Conservation (phyloP, 2,329 filamentous ascomycete genomes). For the Trichoderma citrinoviride region DNA sequence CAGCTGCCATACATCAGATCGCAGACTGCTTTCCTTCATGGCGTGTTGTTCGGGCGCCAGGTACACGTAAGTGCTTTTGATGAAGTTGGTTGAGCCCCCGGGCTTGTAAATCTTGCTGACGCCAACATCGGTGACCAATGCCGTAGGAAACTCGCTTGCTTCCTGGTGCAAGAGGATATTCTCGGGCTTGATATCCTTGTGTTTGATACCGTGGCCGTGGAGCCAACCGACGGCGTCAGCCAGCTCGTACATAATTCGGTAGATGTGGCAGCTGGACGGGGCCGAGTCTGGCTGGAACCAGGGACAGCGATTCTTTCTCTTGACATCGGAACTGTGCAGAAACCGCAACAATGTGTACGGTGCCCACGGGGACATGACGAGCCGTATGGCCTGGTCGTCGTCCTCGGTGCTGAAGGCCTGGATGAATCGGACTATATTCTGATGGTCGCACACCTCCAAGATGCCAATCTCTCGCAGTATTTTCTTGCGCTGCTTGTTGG, state of each 20-base stretch:
- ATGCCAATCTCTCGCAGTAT: neutral
- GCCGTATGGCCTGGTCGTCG: neutral
- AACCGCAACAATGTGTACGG: neutral
- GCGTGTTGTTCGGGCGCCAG: slow-evolving; percentile 6
- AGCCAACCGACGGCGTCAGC: neutral
- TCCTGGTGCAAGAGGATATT: slow-evolving; percentile 4
- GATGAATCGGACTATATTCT: neutral
- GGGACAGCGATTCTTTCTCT: neutral
- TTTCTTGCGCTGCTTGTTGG: neutral
- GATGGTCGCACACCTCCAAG: slow-evolving; percentile 1
- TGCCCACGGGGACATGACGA: slow-evolving; percentile 10
- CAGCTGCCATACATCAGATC: slow-evolving; percentile 7
- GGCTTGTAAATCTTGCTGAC: slow-evolving; percentile 6
- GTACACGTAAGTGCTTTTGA: neutral
- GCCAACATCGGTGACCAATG: slow-evolving; percentile 7
- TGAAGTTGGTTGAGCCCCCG: neutral
- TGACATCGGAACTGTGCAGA: neutral
- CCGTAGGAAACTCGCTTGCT: neutral
- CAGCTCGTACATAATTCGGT: slow-evolving; percentile 1
- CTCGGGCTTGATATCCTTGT: slow-evolving; percentile 12
- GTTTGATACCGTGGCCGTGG: neutral
- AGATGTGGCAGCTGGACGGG: neutral
- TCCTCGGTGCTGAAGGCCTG: slow-evolving; percentile 5
- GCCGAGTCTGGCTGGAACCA: neutral
- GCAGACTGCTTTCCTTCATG: neutral